Evolutionary conservation across 331 rosid species (phyloP).

Genomic region (Dryas integrifolia): DNA sequence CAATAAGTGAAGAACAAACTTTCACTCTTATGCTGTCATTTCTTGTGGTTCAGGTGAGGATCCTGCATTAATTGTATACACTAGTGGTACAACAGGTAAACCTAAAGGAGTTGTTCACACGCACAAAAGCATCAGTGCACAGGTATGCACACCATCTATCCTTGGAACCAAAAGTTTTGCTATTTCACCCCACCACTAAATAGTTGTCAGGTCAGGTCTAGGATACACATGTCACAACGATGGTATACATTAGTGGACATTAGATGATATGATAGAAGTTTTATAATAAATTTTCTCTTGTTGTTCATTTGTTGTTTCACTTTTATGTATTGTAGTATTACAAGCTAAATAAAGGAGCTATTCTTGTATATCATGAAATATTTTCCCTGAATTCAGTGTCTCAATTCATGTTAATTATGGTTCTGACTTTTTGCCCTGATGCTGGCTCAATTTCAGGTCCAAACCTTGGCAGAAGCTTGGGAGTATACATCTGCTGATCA

Average conservation of each 20-base stretch:
- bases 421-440: slow-evolving; percentile 13
- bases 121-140: slow-evolving; percentile 71
- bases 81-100: slow-evolving; percentile 96
- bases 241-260: background rate
- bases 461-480: slow-evolving; percentile 83
- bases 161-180: background rate
- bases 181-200: background rate
- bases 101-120: slow-evolving; percentile 97
- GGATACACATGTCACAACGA: background rate
- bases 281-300: background rate
- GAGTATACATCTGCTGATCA: slow-evolving; percentile 72
- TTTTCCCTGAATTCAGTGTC: background rate
- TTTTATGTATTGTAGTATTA: background rate
- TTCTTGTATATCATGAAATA: slow-evolving; percentile 12
- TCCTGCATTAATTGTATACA: slow-evolving; percentile 79
- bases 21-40: slow-evolving; percentile 22
- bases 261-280: background rate
- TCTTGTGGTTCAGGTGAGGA: slow-evolving; percentile 62
- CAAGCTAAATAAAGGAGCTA: background rate
- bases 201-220: background rate
- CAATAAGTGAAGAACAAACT: background rate
- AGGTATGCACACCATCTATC: slow-evolving; percentile 47
- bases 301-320: slow-evolving; percentile 1
- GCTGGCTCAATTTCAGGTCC: slow-evolving; percentile 64
- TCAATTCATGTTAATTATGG: slow-evolving; percentile 6